Base-by-base conservation (phyloP, 2,329 filamentous ascomycete species). In the Macrophomina phaseolina region DNA sequence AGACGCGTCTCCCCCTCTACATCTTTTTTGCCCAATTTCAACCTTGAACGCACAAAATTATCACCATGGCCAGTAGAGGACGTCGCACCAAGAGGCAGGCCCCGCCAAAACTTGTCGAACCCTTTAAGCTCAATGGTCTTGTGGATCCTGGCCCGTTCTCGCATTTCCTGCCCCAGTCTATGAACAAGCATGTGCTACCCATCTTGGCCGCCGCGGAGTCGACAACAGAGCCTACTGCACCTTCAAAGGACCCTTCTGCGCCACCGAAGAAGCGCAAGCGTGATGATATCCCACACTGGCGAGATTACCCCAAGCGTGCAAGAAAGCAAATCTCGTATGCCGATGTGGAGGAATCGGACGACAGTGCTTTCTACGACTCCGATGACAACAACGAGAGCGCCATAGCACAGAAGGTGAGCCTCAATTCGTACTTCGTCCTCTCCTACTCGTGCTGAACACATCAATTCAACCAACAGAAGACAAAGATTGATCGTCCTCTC, bases 401-500 rank as follows among this genome's bases (percentile, higher is more conserved):
- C 18, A 7, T 14, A 28, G 7, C 58, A 8, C 58, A 14, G 14
- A 62, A 62, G 45, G 58, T 62, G 12, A 7, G 28, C 16, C n/a
- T 28, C 2, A 14, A 4, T 49, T 14, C 1, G 28, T 2, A 11
- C 11, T 30, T 2, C 14, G 4, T 32, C 18, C 18, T 8, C 62
- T 1, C 18, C 23, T 3, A 16, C 5, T 42, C 36, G 12, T 8
- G 16, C 53, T 60, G 16, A 18, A 2, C 23, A 4, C 9, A 11
- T 34, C 23, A 0, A 5, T 11, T n/a, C 5, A 9, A 32, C 12
- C 14, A 11, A 11, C 56, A 46, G 28, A 45, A 32, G 23, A 23
- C 40, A 7, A 60, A 60, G 18, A 23, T 9, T 28, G 40, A 34
- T 16, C 45, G 46, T 5, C 70, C 70, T 8, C 73, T 75, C 48